A percentile compares a stretch with the other conserved stretches of the same genome.
Evolutionary conservation across 345 rosid genomes (phyloP).

Genomic region (Firmiana major): DNA sequence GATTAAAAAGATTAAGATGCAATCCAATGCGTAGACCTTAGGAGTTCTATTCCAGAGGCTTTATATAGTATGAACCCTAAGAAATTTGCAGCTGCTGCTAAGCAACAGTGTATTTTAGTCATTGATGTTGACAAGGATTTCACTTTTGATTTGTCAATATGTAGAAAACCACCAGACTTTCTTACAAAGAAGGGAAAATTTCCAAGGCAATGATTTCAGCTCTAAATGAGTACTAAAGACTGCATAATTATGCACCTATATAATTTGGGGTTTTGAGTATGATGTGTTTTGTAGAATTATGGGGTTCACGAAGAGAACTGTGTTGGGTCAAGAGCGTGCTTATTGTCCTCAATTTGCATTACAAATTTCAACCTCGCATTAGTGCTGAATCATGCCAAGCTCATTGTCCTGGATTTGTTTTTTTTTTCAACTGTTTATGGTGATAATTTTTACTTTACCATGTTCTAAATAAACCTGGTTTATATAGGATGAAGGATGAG

Average conservation of each 20-base stretch:
- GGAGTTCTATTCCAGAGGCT: too few species aligned
- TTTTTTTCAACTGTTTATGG: background rate
- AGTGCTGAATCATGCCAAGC: background rate
- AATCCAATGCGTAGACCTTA: background rate
- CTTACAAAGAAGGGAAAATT: constrained; percentile 10
- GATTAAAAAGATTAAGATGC: background rate
- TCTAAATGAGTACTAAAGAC: constrained; percentile 7
- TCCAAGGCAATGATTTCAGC: constrained; percentile 33
- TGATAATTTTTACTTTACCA: background rate
- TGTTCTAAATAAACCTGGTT: background rate
- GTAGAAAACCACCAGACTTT: constrained; percentile 8
- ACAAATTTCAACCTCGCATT: too few species aligned
- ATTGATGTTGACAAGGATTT: background rate
- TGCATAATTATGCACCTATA: background rate
- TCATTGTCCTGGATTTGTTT: background rate
- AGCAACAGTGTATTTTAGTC: constrained; percentile 2
- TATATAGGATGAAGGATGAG: background rate
- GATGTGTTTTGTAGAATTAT: background rate
- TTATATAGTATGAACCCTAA: background rate
- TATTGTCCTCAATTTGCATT: too few species aligned
- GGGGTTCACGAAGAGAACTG: too few species aligned
- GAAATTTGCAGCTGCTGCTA: background rate
- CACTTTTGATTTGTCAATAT: constrained; percentile 11
- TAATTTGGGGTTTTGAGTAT: background rate
- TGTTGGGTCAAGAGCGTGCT: too few species aligned